phyloP scores from a whole-genome alignment of 805 yeast genomes.

The Scheffersomyces amazonensis region DNA sequence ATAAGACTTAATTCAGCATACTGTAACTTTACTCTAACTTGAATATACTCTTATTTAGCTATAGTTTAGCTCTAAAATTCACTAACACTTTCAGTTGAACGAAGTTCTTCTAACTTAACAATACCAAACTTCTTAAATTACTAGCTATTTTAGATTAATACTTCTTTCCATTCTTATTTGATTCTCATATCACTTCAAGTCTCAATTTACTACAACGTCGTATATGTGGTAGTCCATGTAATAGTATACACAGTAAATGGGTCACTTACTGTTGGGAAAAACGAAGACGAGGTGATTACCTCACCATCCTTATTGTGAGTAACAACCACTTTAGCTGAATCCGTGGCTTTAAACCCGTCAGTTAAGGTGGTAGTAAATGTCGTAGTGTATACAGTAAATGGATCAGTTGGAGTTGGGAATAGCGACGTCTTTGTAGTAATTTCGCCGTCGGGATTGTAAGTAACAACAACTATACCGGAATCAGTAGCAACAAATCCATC shows the following conservation, averaged over 20 bases:
- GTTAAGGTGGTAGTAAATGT: slow-evolving; percentile 11
- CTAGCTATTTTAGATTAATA: too few species aligned
- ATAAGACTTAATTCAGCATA: too few species aligned
- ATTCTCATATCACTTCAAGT: too few species aligned
- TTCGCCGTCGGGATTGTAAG: slow-evolving; percentile 11
- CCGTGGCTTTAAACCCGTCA: slow-evolving; percentile 10
- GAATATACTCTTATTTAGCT: too few species aligned
- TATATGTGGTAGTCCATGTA: slow-evolving; percentile 7
- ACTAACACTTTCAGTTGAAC: too few species aligned
- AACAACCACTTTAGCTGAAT: slow-evolving; percentile 12
- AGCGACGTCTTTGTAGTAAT: slow-evolving; percentile 10
- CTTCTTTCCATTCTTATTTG: too few species aligned
- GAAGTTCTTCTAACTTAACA: too few species aligned
- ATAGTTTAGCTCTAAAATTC: too few species aligned
- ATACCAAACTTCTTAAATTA: too few species aligned
- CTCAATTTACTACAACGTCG: too few species aligned
- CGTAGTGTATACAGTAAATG: not conserved
- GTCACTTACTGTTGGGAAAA: slow-evolving; percentile 6
- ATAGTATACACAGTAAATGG: slow-evolving; percentile 7
- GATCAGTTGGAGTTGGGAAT: slow-evolving; percentile 1
- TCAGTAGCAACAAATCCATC: slow-evolving; percentile 4
- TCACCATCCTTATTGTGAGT: slow-evolving; percentile 8
- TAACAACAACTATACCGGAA: slow-evolving; percentile 13
- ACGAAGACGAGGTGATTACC: slow-evolving; percentile 11
- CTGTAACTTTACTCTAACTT: too few species aligned